phyloP scores from a whole-genome alignment of 495 filamentous ascomycete genomes.

The Staphylotrichum tortipilum region DNA sequence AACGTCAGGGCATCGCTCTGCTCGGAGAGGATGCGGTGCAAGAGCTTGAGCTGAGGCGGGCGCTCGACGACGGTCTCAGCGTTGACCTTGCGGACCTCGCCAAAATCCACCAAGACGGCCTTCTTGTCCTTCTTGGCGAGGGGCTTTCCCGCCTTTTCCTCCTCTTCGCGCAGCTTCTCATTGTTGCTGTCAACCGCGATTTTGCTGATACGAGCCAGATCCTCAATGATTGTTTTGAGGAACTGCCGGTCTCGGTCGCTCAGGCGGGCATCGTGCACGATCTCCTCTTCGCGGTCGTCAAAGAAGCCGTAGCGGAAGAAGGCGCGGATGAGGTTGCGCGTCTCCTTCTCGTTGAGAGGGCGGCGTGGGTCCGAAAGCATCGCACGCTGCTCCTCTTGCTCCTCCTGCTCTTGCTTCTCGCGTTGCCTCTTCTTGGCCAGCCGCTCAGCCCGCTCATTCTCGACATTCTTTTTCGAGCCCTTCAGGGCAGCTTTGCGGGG shows the following conservation, averaged over 20 bases:
- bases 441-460: constrained; percentile 71
- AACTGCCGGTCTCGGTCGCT: constrained; percentile 69
- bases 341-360: constrained; percentile 81
- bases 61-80: constrained; percentile 89
- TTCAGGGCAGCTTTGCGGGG: constrained; percentile 65
- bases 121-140: constrained; percentile 94
- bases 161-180: constrained; percentile 58
- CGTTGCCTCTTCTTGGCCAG: constrained; percentile 88
- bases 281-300: constrained; percentile 74
- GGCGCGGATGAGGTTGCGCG: constrained; percentile 76
- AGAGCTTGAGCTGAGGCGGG: constrained; percentile 74
- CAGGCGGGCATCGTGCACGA: constrained; percentile 77
- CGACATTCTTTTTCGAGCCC: constrained; percentile 49
- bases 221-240: constrained; percentile 53
- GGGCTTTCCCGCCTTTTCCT: constrained; percentile 61
- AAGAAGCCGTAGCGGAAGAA: constrained; percentile 84
- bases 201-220: constrained; percentile 43
- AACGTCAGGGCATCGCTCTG: constrained; percentile 63
- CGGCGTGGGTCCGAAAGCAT: constrained; percentile 68
- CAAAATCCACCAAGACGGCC: constrained; percentile 86
- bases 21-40: constrained; percentile 60
- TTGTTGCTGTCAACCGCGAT: constrained; percentile 68
- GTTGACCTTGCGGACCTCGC: constrained; percentile 85
- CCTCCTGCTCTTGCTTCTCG: constrained; percentile 56
- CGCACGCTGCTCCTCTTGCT: constrained; percentile 49